Evolutionary conservation across 2,329 filamentous ascomycete genomes (phyloP), one percentile per base, ranked within the genome.

Genomic region (Calonectria pauciramosa): DNA sequence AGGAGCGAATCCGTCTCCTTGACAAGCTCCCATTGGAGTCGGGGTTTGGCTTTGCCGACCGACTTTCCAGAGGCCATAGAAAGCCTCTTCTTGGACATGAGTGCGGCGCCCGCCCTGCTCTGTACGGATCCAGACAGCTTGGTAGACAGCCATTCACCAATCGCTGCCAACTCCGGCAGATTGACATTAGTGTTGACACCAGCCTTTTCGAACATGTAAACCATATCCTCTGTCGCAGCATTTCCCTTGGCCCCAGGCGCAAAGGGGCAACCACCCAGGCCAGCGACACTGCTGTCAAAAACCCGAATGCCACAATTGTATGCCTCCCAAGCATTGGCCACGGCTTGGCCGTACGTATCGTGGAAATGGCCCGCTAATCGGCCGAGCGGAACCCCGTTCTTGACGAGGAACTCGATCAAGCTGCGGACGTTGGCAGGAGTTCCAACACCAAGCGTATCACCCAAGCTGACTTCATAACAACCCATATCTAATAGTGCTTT

Each of bases 331-430:
- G 90, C 90, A 80, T 94, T 94, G 2, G 92, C 90, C 2, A 94
- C 86, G 1, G 92, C 93, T 80, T 93, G 91, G 5, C 93, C 93
- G 80, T 93, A 94, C 0, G 93, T 94, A 79, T 95, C 93, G 79
- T 95, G 93, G 80, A 94, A 94, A 81, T 95, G 93, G 73, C 93
- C 89, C 0, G 93, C 93, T 1, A 94, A 20, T 1, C 23, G 89
- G 41, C 88, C 86, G 20, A 87, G 86, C 4, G 89, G 87, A 4
- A 94, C 86, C 0, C 89, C 89, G 0, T 89, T 88, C 6, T 89
- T 86, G 11, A 84, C 82, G 71, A 92, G 82, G 71, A 82, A 88
- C 64, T 87, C 86, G 63, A 92, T 82, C 8, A 92, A 83, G 73
- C 88, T 83, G 3, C 83, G 82, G 4, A 75, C 73, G 4, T 76